These are phyloP conservation scores for Kuraishia capsulata DNA, from an alignment of 805 yeast genomes.

Conservation along the genomic window DNA sequence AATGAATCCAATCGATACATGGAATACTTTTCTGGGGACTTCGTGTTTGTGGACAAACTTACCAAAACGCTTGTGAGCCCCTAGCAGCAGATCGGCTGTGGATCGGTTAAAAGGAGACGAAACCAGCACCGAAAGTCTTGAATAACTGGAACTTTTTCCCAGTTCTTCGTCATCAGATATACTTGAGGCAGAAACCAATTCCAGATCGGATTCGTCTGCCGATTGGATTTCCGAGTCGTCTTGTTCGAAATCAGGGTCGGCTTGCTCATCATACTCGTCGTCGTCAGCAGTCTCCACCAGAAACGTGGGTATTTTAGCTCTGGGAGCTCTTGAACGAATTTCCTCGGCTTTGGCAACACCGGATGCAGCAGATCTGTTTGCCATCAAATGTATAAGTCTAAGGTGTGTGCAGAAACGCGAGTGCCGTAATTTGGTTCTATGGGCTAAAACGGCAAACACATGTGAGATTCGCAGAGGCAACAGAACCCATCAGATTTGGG, in stretches of 20 bases:
- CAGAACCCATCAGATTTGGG: too few species aligned
- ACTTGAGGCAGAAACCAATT: background rate
- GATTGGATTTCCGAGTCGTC: conserved; percentile 14
- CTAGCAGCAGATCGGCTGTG: conserved; percentile 13
- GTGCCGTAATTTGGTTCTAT: too few species aligned
- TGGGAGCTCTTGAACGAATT: too few species aligned
- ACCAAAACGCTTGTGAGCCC: conserved; percentile 19
- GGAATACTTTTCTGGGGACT: conserved; percentile 80
- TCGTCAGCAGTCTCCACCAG: background rate
- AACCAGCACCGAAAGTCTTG: background rate
- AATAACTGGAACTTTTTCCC: background rate
- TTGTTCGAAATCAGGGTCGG: conserved; percentile 5
- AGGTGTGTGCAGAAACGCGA: too few species aligned
- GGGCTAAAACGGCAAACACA: too few species aligned
- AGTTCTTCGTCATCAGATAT: background rate
- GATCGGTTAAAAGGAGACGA: conserved; percentile 5
- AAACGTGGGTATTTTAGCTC: background rate
- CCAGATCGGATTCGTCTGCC: conserved; percentile 10
- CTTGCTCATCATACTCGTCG: conserved; percentile 1
- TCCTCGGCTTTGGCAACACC: too few species aligned
- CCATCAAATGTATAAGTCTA: too few species aligned
- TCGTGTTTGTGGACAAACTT: conserved; percentile 54
- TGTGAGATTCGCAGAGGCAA: too few species aligned
- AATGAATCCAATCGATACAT: conserved; percentile 80
- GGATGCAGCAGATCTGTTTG: too few species aligned